These are phyloP conservation scores for Dalbergia oliveri DNA, from an alignment of 306 rosid genomes.

Conservation along the genomic window DNA sequence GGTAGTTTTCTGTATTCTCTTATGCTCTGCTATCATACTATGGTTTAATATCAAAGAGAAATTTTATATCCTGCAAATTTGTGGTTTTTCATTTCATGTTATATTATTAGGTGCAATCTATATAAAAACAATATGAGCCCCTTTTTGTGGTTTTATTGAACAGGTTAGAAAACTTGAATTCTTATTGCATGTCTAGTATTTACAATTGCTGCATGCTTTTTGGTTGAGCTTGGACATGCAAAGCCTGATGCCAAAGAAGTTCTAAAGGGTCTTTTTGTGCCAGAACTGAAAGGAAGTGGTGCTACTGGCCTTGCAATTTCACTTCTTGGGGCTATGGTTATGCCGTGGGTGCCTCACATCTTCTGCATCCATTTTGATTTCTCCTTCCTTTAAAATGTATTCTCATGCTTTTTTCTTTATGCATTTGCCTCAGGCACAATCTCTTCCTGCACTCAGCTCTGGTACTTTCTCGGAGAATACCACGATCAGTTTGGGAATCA, in stretches of 20 bases:
- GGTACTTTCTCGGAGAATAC: conserved; percentile 96
- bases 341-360: conserved; percentile 79
- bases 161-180: conserved; percentile 98
- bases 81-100: conserved; percentile 28
- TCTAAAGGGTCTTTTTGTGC: conserved; percentile 80
- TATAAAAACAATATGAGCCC: conserved; percentile 7
- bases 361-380: conserved; percentile 17
- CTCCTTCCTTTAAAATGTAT: neutral
- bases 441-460: conserved; percentile 98
- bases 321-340: conserved; percentile 99
- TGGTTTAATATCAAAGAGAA: conserved; percentile 14
- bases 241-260: conserved; percentile 79
- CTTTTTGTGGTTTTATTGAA: conserved; percentile 29
- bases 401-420: conserved; percentile 39
- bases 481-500: conserved; percentile 86
- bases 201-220: conserved; percentile 91
- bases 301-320: conserved; percentile 98
- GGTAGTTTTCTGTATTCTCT: conserved; percentile 60
- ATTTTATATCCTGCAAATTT: conserved; percentile 13
- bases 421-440: conserved; percentile 76
- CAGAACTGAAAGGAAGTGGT: conserved; percentile 87
- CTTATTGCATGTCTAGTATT: conserved; percentile 87
- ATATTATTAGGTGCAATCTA: neutral
- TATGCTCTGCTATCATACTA: neutral
- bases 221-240: conserved; percentile 91